Conservation (phyloP, 176 grass and related monocot species). For the Oropetium thomaeum region DNA sequence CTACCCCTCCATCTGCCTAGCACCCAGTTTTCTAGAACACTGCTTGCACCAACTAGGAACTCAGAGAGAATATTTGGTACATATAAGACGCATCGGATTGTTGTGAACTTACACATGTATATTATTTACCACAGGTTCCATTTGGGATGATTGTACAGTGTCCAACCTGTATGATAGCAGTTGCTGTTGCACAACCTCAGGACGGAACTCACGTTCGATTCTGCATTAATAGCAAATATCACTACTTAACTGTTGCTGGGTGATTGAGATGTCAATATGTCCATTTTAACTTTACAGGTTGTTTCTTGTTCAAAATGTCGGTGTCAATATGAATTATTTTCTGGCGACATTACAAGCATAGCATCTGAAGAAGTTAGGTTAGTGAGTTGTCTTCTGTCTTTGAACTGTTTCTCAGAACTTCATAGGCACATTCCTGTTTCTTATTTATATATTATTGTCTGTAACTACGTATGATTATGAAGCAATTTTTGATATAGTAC, state of each 20-base stretch:
- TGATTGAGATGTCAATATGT: slow-evolving; percentile 21
- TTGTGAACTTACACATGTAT: slow-evolving; percentile 4
- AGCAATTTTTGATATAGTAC: neutral
- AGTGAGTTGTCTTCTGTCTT: slow-evolving; percentile 31
- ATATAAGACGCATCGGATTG: neutral
- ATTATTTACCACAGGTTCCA: slow-evolving; percentile 59
- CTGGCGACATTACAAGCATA: slow-evolving; percentile 79
- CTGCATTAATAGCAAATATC: neutral
- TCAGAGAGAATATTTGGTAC: neutral
- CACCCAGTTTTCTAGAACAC: neutral
- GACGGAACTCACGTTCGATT: slow-evolving; percentile 73
- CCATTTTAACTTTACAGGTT: slow-evolving; percentile 52
- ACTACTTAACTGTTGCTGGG: neutral
- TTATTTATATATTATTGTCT: neutral
- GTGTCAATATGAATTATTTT: slow-evolving; percentile 89
- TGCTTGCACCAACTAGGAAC: neutral
- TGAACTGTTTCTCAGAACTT: slow-evolving; percentile 3
- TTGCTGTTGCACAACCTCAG: slow-evolving; percentile 88
- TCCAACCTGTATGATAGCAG: slow-evolving; percentile 86
- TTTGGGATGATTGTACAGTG: slow-evolving; percentile 78
- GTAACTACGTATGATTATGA: slow-evolving; percentile 5
- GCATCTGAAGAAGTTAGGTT: slow-evolving; percentile 94
- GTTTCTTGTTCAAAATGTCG: slow-evolving; percentile 94
- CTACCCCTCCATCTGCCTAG: neutral
- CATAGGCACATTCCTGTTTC: slow-evolving; percentile 2